These are phyloP conservation scores for Nitzschia palea DNA, from an alignment of 108 stramenopile genomes.

Conservation along the genomic window DNA sequence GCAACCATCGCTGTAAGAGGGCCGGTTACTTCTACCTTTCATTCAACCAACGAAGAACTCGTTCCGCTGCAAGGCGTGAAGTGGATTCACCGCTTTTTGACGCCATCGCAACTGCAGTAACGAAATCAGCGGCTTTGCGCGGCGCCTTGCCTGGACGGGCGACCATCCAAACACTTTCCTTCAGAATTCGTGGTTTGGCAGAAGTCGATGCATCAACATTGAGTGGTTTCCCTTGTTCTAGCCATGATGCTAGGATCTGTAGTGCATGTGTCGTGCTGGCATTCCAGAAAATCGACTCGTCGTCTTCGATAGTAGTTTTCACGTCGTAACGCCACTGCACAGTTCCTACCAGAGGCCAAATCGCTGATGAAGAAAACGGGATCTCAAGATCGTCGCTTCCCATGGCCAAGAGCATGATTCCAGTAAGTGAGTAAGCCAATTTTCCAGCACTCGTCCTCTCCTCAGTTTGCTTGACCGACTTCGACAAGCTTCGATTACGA, in stretches of 20 bases:
- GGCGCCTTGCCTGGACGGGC: constrained; percentile 61
- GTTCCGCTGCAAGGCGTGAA: constrained; percentile 13
- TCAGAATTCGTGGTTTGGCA: constrained; percentile 18
- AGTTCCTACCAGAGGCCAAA: constrained; percentile 33
- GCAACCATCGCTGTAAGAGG: no score
- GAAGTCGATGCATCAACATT: background rate
- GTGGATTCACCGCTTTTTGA: constrained; percentile 12
- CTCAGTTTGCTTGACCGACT: constrained; percentile 15
- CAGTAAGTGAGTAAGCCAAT: constrained; percentile 50
- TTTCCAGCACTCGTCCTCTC: constrained; percentile 37
- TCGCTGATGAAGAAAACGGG: constrained; percentile 16
- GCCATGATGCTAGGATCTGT: constrained; percentile 38
- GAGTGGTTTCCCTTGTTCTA: constrained; percentile 5
- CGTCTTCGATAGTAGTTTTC: constrained; percentile 30
- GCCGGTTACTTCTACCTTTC: no score
- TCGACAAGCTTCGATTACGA: constrained; percentile 33
- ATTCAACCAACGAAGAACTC: background rate
- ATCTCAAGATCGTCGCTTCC: constrained; percentile 32
- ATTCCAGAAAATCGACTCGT: constrained; percentile 51
- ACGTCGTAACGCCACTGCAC: constrained; percentile 54
- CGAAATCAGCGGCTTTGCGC: constrained; percentile 47
- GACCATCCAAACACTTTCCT: constrained; percentile 47
- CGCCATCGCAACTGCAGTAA: constrained; percentile 23
- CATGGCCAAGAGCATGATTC: constrained; percentile 41
- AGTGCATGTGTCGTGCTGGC: constrained; percentile 61